Base-by-base conservation (phyloP, 2,329 filamentous ascomycete genomes). In the Penicillium capsulatum region DNA sequence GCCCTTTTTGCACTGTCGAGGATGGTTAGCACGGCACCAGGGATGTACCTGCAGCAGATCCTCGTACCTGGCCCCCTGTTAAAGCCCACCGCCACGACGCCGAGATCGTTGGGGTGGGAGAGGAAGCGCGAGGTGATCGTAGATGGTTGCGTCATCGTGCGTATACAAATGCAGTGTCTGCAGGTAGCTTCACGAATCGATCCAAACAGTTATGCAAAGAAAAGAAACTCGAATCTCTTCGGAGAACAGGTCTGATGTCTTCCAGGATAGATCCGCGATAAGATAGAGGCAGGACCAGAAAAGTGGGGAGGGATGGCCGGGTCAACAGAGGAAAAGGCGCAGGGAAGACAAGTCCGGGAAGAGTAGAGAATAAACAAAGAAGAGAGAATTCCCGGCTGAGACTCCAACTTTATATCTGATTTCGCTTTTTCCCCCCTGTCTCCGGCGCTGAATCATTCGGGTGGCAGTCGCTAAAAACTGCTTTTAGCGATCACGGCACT, bases 51-150 rank as follows among this genome's bases (percentile, higher is more conserved):
- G 34, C 9, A 20, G 24, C 16, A 26, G 13, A 13, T 15, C 52
- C 17, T 36, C 74, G 55, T 80, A 92, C 89, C 80, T 96, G 92
- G 41, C 92, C 92, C 52, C 91, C 91, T n/a, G 38, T 89, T 94
- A 74, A 97, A 98, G 48, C 91, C 91, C 26, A 97, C 92, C 34
- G 91, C 89, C 26, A 97, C 88, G 40, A 98, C 79, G 47, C 91
- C 92, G 50, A 98, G 76, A 59, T 97, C 83, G 60, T 86, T 76
- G 20, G 81, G 79, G 60, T 83, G 76, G 49, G 83, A 75, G 54
- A 97, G 83, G 72, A 96, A 97, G 61, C 84, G 89, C 45, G 79
- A 75, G 34, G 71, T 61, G 46, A 81, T 73, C 5, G 77, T 77
- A 3, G 79, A 73, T 20, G 79, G 76, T 39, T 69, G 67, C 22